These are phyloP conservation scores for Dalbergia oliveri DNA, from an alignment of 306 rosid genomes.

Conservation along the genomic window DNA sequence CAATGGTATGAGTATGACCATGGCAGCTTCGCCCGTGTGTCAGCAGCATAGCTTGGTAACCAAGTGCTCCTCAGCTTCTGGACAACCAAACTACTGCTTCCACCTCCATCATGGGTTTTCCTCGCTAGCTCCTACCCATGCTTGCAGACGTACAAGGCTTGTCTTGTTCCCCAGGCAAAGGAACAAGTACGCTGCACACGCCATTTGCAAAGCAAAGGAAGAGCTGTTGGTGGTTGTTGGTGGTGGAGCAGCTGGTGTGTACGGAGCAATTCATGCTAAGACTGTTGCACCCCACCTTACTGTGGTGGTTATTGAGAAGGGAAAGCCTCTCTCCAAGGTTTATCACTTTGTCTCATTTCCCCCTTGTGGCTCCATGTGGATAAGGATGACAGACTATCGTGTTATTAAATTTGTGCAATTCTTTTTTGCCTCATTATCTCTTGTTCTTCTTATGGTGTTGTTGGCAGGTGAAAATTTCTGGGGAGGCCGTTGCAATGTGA, in stretches of 20 bases:
- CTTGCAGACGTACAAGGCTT: slow-evolving; percentile 17
- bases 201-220: slow-evolving; percentile 54
- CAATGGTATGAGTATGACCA: not conserved
- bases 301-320: slow-evolving; percentile 82
- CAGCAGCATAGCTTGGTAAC: not conserved
- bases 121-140: slow-evolving; percentile 18
- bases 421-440: not conserved
- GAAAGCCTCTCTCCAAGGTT: slow-evolving; percentile 86
- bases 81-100: slow-evolving; percentile 50
- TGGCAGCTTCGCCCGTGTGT: slow-evolving; percentile 16
- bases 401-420: slow-evolving; percentile 28
- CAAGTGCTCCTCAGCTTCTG: not conserved
- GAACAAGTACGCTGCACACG: slow-evolving; percentile 44
- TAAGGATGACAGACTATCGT: not conserved
- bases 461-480: slow-evolving; percentile 86
- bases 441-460: slow-evolving; percentile 22
- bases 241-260: slow-evolving; percentile 96
- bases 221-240: slow-evolving; percentile 85
- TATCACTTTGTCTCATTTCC: not conserved
- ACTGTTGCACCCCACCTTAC: slow-evolving; percentile 75
- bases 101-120: slow-evolving; percentile 40
- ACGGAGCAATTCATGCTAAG: slow-evolving; percentile 92
- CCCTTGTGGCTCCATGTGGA: slow-evolving; percentile 1
- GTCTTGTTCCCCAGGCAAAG: slow-evolving; percentile 30
- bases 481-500: slow-evolving; percentile 98